Base-by-base conservation (phyloP, 768 basidiomycete species). In the Cubamyces lactineus region DNA sequence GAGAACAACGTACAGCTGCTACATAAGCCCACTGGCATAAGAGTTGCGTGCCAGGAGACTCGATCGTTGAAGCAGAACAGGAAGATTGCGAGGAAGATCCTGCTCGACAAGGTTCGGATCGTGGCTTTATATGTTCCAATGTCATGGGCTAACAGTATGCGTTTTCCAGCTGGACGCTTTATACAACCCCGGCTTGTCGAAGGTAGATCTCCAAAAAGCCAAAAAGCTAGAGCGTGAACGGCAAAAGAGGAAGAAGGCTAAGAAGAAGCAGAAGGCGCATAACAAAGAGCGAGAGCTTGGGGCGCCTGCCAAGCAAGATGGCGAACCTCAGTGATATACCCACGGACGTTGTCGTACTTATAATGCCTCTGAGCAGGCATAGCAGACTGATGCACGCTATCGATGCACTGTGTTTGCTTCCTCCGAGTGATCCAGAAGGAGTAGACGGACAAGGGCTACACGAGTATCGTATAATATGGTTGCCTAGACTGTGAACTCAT, bases 1-100 rank as follows among this genome's bases (percentile, higher is more conserved):
- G 84, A 89, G 79, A 87, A 95, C 75, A 91, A 92, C 70, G 94
- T 96, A 26, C 93, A 94, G 71, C 79, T 98, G 28, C 76, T 93
- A 42, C 95, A 98, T 72, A 89, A 86, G 67, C 94, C 95, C 2
- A 93, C 92, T 19, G 92, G 94, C 5, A 80, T 96, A 53, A 86
- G 95, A 41, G 90, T 96, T 15, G 78, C 85, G 3, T 94, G 92
- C 70, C 95, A 98, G 74, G 87, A 92, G 69, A 95, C 94, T 6
- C 88, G 95, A 47, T 95, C 93, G 2, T 76, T 95, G 48, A 77
- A 84, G 30, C 81, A 86, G 66, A 98, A 98, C 70, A 79, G 95
- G 66, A 85, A 84, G 70, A 72, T 89, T 26, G 95, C 95, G 16
- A 81, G 94, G 62, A 84, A 82, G 65, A 77, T 85, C 65, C 70